Evolutionary conservation across 805 yeast species (phyloP).

Genomic region (Candida nemodendra): DNA sequence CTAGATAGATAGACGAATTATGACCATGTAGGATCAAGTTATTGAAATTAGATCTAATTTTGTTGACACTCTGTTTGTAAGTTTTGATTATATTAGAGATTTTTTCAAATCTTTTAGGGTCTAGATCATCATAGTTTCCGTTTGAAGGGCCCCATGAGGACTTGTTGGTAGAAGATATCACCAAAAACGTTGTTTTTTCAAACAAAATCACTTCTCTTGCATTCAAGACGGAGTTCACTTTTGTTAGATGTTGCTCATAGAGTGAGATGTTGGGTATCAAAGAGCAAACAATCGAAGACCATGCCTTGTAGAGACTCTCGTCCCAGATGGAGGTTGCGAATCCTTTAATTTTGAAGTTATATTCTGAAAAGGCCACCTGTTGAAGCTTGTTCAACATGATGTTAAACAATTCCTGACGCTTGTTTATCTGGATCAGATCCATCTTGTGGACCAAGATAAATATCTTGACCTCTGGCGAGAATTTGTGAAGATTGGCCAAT

Average conservation of each 20-base stretch:
- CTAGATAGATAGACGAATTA: constrained; percentile 35
- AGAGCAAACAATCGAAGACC: constrained; percentile 95
- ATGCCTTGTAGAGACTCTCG: constrained; percentile 91
- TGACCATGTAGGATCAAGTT: constrained; percentile 66
- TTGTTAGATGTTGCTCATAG: constrained; percentile 72
- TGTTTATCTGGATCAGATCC: constrained; percentile 89
- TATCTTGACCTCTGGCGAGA: constrained; percentile 86
- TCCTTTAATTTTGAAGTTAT: constrained; percentile 64
- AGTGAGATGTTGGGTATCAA: constrained; percentile 86
- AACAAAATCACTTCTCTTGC: constrained; percentile 90
- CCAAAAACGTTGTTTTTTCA: constrained; percentile 89
- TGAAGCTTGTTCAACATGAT: constrained; percentile 82
- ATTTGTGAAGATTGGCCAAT: constrained; percentile 74
- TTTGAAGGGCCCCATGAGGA: constrained; percentile 6
- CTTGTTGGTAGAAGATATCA: constrained; percentile 59
- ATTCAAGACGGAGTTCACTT: constrained; percentile 68
- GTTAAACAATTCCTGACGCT: constrained; percentile 77
- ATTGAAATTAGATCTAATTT: constrained; percentile 80
- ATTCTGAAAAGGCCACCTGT: constrained; percentile 64
- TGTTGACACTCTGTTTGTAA: constrained; percentile 87
- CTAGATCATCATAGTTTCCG: constrained; percentile 40
- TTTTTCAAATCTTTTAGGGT: constrained; percentile 92
- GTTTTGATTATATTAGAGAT: constrained; percentile 92
- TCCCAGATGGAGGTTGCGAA: constrained; percentile 98
- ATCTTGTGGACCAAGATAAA: constrained; percentile 92